Percentiles rank a stretch among this genome's conserved stretches.
Conservation (phyloP, 176 grass and related monocot species). For the Guadua angustifolia region DNA sequence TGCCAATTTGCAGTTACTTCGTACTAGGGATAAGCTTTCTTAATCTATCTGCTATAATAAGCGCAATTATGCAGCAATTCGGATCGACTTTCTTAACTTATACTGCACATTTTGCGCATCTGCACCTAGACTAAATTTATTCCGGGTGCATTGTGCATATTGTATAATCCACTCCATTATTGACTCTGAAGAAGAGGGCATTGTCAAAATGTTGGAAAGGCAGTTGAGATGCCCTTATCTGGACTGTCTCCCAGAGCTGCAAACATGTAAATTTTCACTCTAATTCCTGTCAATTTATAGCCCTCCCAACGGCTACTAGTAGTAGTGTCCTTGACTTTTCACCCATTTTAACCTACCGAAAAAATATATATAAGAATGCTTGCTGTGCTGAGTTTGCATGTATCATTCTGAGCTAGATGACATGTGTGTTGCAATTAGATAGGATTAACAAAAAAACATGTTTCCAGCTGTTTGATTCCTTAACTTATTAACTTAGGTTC, state of each 20-base stretch:
- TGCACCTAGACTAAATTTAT: slow-evolving; percentile 20
- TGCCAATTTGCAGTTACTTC: slow-evolving; percentile 26
- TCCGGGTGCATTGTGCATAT: not conserved
- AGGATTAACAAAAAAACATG: slow-evolving; percentile 43
- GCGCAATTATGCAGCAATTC: slow-evolving; percentile 14
- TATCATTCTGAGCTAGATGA: slow-evolving; percentile 34
- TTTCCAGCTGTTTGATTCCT: slow-evolving; percentile 60
- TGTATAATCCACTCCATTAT: slow-evolving; percentile 46
- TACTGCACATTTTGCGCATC: slow-evolving; percentile 44
- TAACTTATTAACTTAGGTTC: not conserved
- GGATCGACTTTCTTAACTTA: slow-evolving; percentile 35
- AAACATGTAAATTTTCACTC: slow-evolving; percentile 34
- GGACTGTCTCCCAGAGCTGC: slow-evolving; percentile 29
- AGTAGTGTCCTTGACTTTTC: slow-evolving; percentile 8
- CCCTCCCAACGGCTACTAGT: slow-evolving; percentile 30
- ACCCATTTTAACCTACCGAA: not conserved
- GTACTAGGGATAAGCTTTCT: slow-evolving; percentile 30
- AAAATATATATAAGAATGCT: not conserved
- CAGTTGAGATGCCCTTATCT: slow-evolving; percentile 61
- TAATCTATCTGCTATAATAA: slow-evolving; percentile 24
- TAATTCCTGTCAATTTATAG: slow-evolving; percentile 34
- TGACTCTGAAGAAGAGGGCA: slow-evolving; percentile 10
- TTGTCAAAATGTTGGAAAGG: slow-evolving; percentile 44
- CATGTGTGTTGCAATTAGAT: slow-evolving; percentile 44
- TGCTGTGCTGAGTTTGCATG: slow-evolving; percentile 37